Base-by-base conservation (phyloP, 441 rosid species). In the Erysimum cheiri region DNA sequence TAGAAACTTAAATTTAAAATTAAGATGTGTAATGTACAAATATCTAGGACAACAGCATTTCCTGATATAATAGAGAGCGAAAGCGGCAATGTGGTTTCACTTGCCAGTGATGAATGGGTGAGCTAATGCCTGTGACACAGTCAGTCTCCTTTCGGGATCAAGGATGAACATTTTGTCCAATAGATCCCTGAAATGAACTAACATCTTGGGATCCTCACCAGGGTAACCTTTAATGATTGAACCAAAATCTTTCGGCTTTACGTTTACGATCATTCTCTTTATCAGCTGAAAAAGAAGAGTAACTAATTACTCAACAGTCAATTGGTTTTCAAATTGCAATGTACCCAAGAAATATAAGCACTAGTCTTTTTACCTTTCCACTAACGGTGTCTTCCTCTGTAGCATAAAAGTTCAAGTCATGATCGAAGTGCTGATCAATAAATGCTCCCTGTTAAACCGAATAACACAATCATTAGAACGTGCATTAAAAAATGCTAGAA, bases 41-140 rank as follows among this genome's bases (percentile, higher is more conserved):
- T 82, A 84, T 84, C 86, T 76, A 86, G 84, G 28, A 75, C 85
- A 90, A 85, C 90, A 81, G 82, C 91, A 80, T 77, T 83, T 87
- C 88, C 83, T 84, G 85, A 86, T 90, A 83, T 87, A 88, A 69
- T 43, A 64, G 64, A 59, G 61, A 65, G 58, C 78, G 85, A 83
- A 83, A 85, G 69, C 93, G 83, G 83, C 87, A 86, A 85, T 90
- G 74, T 76, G 65, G 82, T 83, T 75, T 96, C 99, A 96, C 98
- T 95, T 96, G 99, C 99, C 98, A 82, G 96, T 91, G 96, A 96
- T 88, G 89, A 91, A 96, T 77, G 98, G 96, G 85, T 96, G 99
- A 75, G 76, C 81, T 74, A 89, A 88, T 40, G 98, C 96, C 82
- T 93, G 98, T 43, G 88, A 74, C 36, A 96, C 98, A 15, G 96